Evolutionary conservation across 1,139 yeast genomes (phyloP), one percentile per base, ranked within the genome.

Genomic region (Pichia sp.): DNA sequence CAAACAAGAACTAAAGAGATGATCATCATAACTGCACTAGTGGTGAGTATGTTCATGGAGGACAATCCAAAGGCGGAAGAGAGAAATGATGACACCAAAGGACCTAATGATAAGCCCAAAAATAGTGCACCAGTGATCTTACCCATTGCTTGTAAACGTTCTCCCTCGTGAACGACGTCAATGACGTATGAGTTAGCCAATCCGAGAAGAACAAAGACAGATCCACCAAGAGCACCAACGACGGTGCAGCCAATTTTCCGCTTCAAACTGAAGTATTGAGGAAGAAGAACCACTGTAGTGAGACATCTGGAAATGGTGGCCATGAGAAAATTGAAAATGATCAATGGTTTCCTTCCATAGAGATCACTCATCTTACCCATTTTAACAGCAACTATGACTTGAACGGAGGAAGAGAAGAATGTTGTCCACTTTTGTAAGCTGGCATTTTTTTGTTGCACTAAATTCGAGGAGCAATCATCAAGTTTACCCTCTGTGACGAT

Each of bases 101-200:
- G 93, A 1, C 91, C 91, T 13, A 70, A 20, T 1, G 81, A 77
- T 44, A 77, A 53, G 0, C 88, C 88, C 5, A 68, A 62, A 49
- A 70, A 79, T 40, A 80, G 51, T 18, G 72, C 59, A 1, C 87
- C 85, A 38, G 69, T 64, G 22, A 72, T 58, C 25, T 71, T 55
- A 0, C 87, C 85, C 43, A 82, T 60, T 2, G 69, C 61, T 35
- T 70, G 68, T 14, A 74, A 70, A 40, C 91, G 59, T 35, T 68
- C 62, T 23, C 61, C 62, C 1, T 79, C 68, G 13, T 72, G 75
- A 12, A 73, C 75, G 32, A 78, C 72, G 56, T 83, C 93, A 5
- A 82, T 64, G 21, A 80, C 64, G 49, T 80, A 82, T 33, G 84
- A 69, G 45, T 72, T 72, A 13, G 69, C 59, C 22, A 80, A 52